Evolutionary conservation across 345 rosid genomes (phyloP).

Genomic region (Microcos paniculata): DNA sequence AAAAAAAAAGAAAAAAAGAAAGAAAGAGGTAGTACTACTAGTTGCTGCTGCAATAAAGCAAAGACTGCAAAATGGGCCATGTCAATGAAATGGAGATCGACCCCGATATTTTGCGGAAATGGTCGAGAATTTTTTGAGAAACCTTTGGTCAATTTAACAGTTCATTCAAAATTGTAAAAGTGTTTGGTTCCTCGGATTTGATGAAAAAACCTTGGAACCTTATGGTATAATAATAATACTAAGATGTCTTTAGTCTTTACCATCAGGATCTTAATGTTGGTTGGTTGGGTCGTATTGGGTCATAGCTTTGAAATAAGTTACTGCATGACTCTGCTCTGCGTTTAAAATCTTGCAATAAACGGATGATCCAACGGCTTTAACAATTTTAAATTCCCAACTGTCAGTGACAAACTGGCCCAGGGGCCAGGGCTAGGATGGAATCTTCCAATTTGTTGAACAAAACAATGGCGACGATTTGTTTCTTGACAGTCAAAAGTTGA

Average conservation of each 20-base stretch:
- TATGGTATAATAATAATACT: neutral
- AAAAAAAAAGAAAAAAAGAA: too few species aligned
- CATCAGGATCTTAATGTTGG: neutral
- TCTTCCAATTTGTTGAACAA: neutral
- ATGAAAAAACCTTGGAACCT: constrained; percentile 4
- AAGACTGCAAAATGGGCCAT: neutral
- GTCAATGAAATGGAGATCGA: neutral
- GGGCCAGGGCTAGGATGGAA: neutral
- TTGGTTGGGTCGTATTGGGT: neutral
- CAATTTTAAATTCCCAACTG: neutral
- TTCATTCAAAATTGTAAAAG: neutral
- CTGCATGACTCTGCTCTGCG: neutral
- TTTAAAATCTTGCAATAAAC: too few species aligned
- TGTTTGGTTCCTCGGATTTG: neutral
- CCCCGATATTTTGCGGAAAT: neutral
- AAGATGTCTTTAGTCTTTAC: neutral
- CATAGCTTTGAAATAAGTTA: neutral
- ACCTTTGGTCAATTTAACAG: neutral
- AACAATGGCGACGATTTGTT: neutral
- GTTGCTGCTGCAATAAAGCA: too few species aligned
- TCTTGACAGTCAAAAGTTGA: neutral
- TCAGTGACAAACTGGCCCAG: neutral
- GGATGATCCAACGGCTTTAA: neutral
- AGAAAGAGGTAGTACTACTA: too few species aligned
- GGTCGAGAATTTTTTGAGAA: neutral